Evolutionary conservation across 2,329 filamentous ascomycete genomes (phyloP).

Genomic region (Colletotrichum endophyticum): DNA sequence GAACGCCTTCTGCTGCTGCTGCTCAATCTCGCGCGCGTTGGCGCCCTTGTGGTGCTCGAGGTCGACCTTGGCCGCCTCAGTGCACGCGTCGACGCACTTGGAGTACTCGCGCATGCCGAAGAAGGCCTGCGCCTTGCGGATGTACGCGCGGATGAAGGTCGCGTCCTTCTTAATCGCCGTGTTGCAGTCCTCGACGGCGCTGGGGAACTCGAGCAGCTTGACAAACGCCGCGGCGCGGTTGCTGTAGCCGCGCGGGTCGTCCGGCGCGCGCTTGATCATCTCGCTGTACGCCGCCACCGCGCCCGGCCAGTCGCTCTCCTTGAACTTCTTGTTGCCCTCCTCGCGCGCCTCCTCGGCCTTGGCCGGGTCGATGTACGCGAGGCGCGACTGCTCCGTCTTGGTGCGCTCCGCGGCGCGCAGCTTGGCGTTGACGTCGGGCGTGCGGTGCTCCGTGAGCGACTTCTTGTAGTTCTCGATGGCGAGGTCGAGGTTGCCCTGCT

Average conservation of each 20-base stretch:
- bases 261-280: constrained; percentile 94
- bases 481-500: constrained; percentile 76
- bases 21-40: constrained; percentile 89
- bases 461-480: constrained; percentile 92
- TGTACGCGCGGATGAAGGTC: constrained; percentile 93
- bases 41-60: constrained; percentile 70
- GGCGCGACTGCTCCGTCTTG: constrained; percentile 76
- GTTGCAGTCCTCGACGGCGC: constrained; percentile 91
- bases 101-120: constrained; percentile 99
- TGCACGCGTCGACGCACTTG: constrained; percentile 89
- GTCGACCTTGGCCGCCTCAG: constrained; percentile 80
- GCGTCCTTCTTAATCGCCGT: constrained; percentile 88
- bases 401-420: constrained; percentile 88
- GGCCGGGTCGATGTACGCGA: constrained; percentile 84
- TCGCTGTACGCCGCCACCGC: constrained; percentile 94
- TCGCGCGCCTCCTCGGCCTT: constrained; percentile 96
- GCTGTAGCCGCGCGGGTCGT: constrained; percentile 93
- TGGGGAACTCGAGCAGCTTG: constrained; percentile 95
- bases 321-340: constrained; percentile 96
- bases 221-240: constrained; percentile 97
- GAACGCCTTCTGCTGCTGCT: constrained; percentile 92
- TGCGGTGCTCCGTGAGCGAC: constrained; percentile 95
- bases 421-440: constrained; percentile 91
- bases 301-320: constrained; percentile 92
- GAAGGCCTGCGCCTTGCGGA: constrained; percentile 94